A percentile compares a stretch with the other conserved stretches of the same genome.
phyloP scores from a whole-genome alignment of 225 moss, liverwort and hornwort genomes.

The Antitrichia curtipendula region DNA sequence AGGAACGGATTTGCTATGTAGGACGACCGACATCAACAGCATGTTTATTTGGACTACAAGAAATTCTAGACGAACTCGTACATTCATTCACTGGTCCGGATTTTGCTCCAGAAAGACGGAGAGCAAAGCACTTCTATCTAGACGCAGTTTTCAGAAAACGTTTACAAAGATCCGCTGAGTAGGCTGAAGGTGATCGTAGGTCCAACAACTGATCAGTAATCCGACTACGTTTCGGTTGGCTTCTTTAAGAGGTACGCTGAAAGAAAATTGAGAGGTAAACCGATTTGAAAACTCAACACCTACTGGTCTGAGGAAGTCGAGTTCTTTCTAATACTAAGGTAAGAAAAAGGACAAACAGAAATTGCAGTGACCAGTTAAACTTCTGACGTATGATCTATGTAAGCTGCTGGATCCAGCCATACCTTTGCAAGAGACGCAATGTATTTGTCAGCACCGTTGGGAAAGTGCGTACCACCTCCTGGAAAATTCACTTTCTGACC shows the following conservation, averaged over 20 bases:
- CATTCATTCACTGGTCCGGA: not conserved
- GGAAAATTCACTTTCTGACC: constrained; percentile 90
- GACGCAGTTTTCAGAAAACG: not conserved
- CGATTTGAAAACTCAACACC: not conserved
- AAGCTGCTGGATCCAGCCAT: not conserved
- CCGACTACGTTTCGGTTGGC: not conserved
- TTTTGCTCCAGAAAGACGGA: not conserved
- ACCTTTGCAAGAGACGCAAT: constrained; percentile 90
- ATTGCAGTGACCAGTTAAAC: not conserved
- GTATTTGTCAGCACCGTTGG: constrained; percentile 85
- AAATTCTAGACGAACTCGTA: not conserved
- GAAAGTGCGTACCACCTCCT: constrained; percentile 97
- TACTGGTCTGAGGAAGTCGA: not conserved
- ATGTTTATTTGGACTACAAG: not conserved
- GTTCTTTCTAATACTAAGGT: not conserved
- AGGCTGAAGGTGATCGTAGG: not conserved
- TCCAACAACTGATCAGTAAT: not conserved
- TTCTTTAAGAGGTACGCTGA: not conserved
- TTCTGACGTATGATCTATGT: not conserved
- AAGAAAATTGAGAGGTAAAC: not conserved
- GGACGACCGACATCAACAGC: not conserved
- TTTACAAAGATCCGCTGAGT: not conserved
- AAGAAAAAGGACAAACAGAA: not conserved
- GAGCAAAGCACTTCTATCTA: not conserved
- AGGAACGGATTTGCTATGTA: not conserved